Conservation (phyloP, 441 rosid genomes). For the Euphorbia schlechtendalii region DNA sequence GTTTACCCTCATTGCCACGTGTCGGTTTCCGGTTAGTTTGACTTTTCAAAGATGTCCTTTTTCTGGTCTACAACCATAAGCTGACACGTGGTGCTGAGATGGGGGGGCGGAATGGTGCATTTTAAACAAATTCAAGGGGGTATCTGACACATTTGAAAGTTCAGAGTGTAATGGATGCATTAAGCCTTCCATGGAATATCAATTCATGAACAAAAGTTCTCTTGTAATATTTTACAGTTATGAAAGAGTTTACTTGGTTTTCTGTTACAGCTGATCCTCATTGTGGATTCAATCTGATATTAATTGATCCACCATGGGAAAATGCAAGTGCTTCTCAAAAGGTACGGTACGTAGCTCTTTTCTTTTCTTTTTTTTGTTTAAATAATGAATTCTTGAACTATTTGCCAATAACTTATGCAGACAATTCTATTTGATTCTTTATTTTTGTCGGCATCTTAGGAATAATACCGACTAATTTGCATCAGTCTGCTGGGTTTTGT, state of each 20-base stretch:
- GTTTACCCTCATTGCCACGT: too few species aligned
- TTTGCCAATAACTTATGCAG: not conserved
- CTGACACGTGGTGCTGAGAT: not conserved
- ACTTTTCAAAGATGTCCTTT: too few species aligned
- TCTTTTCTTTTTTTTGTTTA: not conserved
- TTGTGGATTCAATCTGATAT: conserved; percentile 61
- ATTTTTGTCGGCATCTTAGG: not conserved
- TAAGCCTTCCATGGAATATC: not conserved
- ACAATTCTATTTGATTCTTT: not conserved
- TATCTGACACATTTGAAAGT: too few species aligned
- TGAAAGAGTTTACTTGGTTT: conserved; percentile 12
- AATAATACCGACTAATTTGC: not conserved
- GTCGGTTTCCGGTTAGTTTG: too few species aligned
- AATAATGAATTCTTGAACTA: conserved; percentile 1
- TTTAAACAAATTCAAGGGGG: too few species aligned
- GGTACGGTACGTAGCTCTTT: conserved; percentile 36
- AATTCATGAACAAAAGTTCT: conserved; percentile 4
- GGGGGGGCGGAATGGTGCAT: too few species aligned
- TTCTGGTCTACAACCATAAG: not conserved
- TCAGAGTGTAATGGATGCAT: too few species aligned
- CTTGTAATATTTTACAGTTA: not conserved
- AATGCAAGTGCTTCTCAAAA: conserved; percentile 86
- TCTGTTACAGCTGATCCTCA: conserved; percentile 47
- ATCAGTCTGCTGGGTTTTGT: not conserved
- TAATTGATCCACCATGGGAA: conserved; percentile 95